Evolutionary conservation across 169 alveolate species (phyloP).

Genomic region (Eimeria acervulina): DNA sequence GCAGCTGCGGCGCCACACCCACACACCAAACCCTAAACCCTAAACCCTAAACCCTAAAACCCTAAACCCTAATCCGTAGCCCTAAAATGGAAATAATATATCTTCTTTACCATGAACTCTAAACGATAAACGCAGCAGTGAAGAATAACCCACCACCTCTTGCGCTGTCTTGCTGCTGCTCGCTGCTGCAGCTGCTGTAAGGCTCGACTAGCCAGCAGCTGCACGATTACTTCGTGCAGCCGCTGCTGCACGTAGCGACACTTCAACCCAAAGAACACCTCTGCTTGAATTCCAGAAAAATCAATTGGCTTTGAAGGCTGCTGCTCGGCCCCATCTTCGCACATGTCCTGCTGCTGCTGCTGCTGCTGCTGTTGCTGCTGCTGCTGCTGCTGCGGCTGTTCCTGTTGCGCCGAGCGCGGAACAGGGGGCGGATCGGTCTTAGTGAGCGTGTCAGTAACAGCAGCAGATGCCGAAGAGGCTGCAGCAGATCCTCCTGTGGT

Average conservation of each 20-base stretch:
- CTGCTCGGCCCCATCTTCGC: not conserved
- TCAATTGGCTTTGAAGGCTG: not conserved
- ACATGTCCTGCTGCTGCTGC: slow-evolving; percentile 16
- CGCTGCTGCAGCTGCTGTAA: slow-evolving; percentile 67
- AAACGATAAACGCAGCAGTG: not conserved
- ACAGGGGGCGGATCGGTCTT: not conserved
- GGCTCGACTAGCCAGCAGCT: slow-evolving; percentile 47
- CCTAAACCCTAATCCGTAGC: not conserved
- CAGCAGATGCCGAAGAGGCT: not conserved
- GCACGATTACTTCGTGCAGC: not conserved
- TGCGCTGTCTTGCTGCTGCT: slow-evolving; percentile 15
- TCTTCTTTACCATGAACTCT: not conserved
- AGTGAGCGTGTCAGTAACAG: not conserved
- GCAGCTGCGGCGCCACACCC: slow-evolving; percentile 41
- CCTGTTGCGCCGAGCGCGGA: not conserved
- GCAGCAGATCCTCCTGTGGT: no score
- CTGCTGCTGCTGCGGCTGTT: slow-evolving; percentile 21
- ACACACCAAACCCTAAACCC: not conserved
- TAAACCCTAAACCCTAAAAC: not conserved
- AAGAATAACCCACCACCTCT: not conserved
- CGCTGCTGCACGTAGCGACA: slow-evolving; percentile 65
- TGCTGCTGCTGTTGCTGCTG: slow-evolving; percentile 36
- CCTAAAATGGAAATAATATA: not conserved
- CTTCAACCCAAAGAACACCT: slow-evolving; percentile 63
- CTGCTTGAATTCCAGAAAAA: not conserved